Evolutionary conservation across 495 filamentous ascomycete genomes (phyloP).

Genomic region (Penicillium verhagenii): DNA sequence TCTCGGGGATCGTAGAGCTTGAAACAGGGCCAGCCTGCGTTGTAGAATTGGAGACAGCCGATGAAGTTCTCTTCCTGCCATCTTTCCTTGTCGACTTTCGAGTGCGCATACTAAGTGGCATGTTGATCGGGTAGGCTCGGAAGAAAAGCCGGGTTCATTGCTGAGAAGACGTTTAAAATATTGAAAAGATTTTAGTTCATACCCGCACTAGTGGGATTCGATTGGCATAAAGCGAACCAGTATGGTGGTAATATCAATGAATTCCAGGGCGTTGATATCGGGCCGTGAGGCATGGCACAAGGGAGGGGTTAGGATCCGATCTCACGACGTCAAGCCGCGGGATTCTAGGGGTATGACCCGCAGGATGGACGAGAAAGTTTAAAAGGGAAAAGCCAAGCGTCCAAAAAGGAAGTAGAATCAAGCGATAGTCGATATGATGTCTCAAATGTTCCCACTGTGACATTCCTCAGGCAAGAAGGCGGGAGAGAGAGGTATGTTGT

Average conservation of each 20-base stretch:
- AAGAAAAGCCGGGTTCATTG: constrained; percentile 14
- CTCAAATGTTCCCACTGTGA: constrained; percentile 18
- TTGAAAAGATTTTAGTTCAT: constrained; percentile 17
- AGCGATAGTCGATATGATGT: constrained; percentile 18
- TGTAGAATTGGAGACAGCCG: constrained; percentile 25
- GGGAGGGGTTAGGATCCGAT: constrained; percentile 24
- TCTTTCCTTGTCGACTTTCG: constrained; percentile 34
- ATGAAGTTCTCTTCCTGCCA: constrained; percentile 29
- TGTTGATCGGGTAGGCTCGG: constrained; percentile 21
- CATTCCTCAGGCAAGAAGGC: constrained; percentile 7
- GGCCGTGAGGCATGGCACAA: constrained; percentile 24
- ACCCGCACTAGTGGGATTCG: constrained; percentile 8
- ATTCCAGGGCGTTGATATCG: constrained; percentile 14
- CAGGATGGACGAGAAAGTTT: not conserved
- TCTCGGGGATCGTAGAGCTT: constrained; percentile 14
- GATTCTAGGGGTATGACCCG: constrained; percentile 22
- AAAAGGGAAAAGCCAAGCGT: not conserved
- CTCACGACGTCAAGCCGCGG: constrained; percentile 12
- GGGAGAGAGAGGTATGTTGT: constrained; percentile 13
- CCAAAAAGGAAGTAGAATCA: not conserved
- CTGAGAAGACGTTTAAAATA: constrained; percentile 10
- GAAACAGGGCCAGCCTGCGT: constrained; percentile 26
- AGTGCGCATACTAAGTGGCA: constrained; percentile 32
- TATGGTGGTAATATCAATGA: constrained; percentile 7
- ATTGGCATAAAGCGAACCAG: constrained; percentile 18